phyloP scores from a whole-genome alignment of 352 stramenopile genomes.

The Phytophthora macrochlamydospora region DNA sequence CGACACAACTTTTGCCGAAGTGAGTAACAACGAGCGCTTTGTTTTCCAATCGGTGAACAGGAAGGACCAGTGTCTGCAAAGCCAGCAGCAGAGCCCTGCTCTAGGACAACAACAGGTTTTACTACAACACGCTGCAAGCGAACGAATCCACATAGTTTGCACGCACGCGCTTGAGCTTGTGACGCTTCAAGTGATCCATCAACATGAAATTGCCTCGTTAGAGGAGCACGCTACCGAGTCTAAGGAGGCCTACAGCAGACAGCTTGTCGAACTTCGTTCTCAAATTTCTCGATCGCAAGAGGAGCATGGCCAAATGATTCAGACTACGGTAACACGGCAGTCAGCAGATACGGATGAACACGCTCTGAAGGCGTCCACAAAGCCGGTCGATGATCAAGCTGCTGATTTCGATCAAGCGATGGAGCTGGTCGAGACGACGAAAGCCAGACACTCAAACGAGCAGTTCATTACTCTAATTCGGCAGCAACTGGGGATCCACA shows the following conservation, averaged over 20 bases:
- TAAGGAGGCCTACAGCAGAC: conserved; percentile 1
- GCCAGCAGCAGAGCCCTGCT: conserved; percentile 2
- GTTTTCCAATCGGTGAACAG: background rate
- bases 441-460: conserved; percentile 27
- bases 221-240: background rate
- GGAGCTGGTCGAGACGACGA: conserved; percentile 28
- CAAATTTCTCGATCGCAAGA: conserved; percentile 2
- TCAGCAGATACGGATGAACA: conserved; percentile 6
- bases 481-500: conserved; percentile 56
- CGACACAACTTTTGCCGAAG: background rate
- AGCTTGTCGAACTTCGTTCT: conserved; percentile 5
- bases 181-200: conserved; percentile 13
- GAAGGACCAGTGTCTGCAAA: conserved; percentile 4
- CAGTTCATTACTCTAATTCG: conserved; percentile 42
- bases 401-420: conserved; percentile 19
- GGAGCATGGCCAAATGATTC: conserved; percentile 5
- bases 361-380: conserved; percentile 1
- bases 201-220: conserved; percentile 17
- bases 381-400: conserved; percentile 11
- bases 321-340: conserved; percentile 3
- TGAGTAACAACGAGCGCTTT: conserved; percentile 4
- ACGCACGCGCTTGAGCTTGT: conserved; percentile 23
- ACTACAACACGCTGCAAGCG: conserved; percentile 16
- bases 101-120: conserved; percentile 3
- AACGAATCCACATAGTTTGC: conserved; percentile 22